Evolutionary conservation across 225 moss, liverwort and hornwort species (phyloP).

Genomic region (Takakia lepidozioides): DNA sequence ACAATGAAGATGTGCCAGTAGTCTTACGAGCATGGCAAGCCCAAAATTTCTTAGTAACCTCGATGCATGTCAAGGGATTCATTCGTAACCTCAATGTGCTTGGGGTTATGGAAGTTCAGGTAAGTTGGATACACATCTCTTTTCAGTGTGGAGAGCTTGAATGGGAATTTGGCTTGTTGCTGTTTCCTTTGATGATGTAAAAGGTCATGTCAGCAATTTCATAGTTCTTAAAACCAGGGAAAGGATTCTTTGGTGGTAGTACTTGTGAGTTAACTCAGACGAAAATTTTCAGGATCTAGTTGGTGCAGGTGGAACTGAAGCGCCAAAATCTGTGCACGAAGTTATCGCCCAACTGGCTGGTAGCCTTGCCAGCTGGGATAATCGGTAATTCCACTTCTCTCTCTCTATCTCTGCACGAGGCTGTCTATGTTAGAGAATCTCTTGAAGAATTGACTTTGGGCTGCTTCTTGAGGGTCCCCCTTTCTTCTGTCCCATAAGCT

Average conservation of each 20-base stretch:
- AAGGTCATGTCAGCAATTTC: too few relatives aligned
- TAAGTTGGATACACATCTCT: constrained; percentile 8
- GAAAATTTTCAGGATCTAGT: constrained; percentile 59
- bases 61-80: constrained; percentile 80
- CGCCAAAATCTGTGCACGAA: constrained; percentile 72
- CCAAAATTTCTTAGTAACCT: constrained; percentile 73
- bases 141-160: too few relatives aligned
- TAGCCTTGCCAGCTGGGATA: constrained; percentile 94
- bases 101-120: constrained; percentile 90
- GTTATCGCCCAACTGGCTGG: constrained; percentile 69
- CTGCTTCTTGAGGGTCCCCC: too few relatives aligned
- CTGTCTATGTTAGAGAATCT: too few relatives aligned
- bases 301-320: constrained; percentile 70
- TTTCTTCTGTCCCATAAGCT: too few relatives aligned
- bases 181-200: too few relatives aligned
- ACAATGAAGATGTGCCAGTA: constrained; percentile 77
- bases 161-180: too few relatives aligned
- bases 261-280: too few relatives aligned
- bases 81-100: constrained; percentile 48
- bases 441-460: too few relatives aligned
- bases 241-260: too few relatives aligned
- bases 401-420: too few relatives aligned
- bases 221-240: too few relatives aligned
- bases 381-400: constrained; percentile 35
- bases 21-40: constrained; percentile 83